Conservation (phyloP, 2,329 filamentous ascomycete genomes). For the Fusarium xyrophilum region DNA sequence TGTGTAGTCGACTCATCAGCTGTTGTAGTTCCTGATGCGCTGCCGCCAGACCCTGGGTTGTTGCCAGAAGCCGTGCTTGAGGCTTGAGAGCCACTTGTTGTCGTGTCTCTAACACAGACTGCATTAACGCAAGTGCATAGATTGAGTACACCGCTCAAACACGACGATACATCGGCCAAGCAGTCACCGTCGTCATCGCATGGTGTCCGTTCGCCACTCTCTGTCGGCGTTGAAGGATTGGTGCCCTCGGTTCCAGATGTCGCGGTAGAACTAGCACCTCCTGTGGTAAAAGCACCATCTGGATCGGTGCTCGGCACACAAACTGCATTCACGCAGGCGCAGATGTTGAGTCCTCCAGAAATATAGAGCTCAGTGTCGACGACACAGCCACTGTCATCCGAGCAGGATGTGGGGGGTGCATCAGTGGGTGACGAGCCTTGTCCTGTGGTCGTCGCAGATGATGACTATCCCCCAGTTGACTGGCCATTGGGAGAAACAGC, state of each 20-base stretch:
- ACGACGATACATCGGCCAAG: not conserved
- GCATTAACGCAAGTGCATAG: slow-evolving; percentile 10
- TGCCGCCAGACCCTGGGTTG: not conserved
- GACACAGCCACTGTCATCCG: slow-evolving; percentile 3
- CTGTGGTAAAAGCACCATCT: not conserved
- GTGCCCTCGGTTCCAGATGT: not conserved
- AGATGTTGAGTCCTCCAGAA: slow-evolving; percentile 5
- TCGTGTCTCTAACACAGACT: slow-evolving; percentile 3
- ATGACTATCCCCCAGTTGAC: not conserved
- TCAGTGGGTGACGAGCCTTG: not conserved
- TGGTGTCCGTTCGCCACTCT: not conserved
- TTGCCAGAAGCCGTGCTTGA: not conserved
- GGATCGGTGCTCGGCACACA: not conserved
- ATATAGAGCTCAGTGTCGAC: slow-evolving; percentile 3
- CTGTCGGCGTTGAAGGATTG: not conserved
- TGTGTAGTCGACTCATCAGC: not conserved
- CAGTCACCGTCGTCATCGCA: slow-evolving; percentile 2
- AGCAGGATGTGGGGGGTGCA: not conserved
- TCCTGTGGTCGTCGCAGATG: not conserved
- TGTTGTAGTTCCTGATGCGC: not conserved
- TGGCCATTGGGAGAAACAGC: not conserved
- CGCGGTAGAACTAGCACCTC: not conserved
- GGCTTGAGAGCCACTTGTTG: not conserved
- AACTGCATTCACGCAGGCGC: not conserved
- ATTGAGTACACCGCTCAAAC: not conserved